Evolutionary conservation across 2,329 filamentous ascomycete species (phyloP), one percentile per base, ranked within the genome.

Genomic region (Chlorencoelia australis): DNA sequence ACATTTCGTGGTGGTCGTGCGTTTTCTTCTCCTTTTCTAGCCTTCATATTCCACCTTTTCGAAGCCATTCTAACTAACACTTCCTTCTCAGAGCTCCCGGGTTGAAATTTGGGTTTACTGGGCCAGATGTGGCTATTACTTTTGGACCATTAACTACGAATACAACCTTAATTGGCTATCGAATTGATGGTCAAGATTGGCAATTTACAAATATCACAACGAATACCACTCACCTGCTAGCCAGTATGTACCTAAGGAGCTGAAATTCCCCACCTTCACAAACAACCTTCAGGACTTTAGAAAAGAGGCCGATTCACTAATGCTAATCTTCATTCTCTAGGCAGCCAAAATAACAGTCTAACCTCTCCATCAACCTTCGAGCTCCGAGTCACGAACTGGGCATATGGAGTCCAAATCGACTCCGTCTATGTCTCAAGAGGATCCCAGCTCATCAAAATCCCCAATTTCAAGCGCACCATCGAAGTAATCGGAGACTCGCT

Each of bases 351-450:
- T 25, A 66, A 62, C 0, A 56, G 56, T 8, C 61, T 66, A 0
- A 49, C 67, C 14, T 60, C 52, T 26, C 65, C 65, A 1, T 62
- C 64, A 20, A 65, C 61, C 0, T 73, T 77, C 39, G 72, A 77
- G 50, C 54, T 77, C 47, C 60, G 71, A 43, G 72, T 77, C 11
- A 72, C 72, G 1, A 78, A 78, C 46, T 78, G 71, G 71, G 71
- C 63, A 11, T 69, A 69, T 45, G 72, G 72, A 2, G 64, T 77
- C 3, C 73, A 78, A 52, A 66, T 78, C 29, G 58, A 60, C 13
- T 59, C 64, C 6, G 61, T 77, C 2, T 68, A 73, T 36, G 59
- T 74, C 10, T 61, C 59, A 2, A 52, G 57, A 3, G 60, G 60
- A 4, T 59, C 63, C 24, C 58, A 57, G 14, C 57, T 77, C 5